Evolutionary conservation across 257 asterid genomes (phyloP).

Genomic region (Solanum rostratum): DNA sequence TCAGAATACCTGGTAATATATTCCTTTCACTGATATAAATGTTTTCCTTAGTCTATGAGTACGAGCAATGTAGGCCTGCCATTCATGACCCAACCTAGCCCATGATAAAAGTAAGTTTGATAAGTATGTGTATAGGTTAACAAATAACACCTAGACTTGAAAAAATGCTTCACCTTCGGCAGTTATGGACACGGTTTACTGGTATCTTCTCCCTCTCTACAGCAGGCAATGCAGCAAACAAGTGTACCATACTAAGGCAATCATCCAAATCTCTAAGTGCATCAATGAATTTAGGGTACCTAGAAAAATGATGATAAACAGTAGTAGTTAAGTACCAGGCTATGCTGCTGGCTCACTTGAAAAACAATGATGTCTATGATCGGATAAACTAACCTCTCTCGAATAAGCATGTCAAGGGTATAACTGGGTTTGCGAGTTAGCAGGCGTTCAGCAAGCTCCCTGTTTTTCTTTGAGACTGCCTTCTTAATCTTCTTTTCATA

Average conservation of each 20-base stretch:
- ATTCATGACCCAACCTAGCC: constrained; percentile 88
- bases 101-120: neutral
- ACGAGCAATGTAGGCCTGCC: constrained; percentile 92
- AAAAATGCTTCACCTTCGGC: constrained; percentile 60
- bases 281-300: constrained; percentile 89
- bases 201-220: constrained; percentile 77
- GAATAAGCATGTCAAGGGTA: constrained; percentile 69
- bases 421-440: constrained; percentile 68
- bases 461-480: constrained; percentile 74
- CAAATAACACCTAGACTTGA: neutral
- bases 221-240: constrained; percentile 97
- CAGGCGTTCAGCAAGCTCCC: constrained; percentile 75
- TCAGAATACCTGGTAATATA: constrained; percentile 68
- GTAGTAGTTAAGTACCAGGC: neutral
- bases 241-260: constrained; percentile 91
- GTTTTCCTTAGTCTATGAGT: constrained; percentile 88
- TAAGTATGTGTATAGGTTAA: neutral
- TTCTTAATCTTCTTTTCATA: constrained; percentile 74
- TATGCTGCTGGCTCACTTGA: neutral
- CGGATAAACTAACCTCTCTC: constrained; percentile 48
- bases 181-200: constrained; percentile 64
- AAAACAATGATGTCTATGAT: neutral
- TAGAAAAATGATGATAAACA: constrained; percentile 7
- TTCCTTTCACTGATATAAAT: constrained; percentile 91
- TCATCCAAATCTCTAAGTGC: constrained; percentile 93